Evolutionary conservation across 495 filamentous ascomycete genomes (phyloP).

Genomic region (Lophiotrema nucula): DNA sequence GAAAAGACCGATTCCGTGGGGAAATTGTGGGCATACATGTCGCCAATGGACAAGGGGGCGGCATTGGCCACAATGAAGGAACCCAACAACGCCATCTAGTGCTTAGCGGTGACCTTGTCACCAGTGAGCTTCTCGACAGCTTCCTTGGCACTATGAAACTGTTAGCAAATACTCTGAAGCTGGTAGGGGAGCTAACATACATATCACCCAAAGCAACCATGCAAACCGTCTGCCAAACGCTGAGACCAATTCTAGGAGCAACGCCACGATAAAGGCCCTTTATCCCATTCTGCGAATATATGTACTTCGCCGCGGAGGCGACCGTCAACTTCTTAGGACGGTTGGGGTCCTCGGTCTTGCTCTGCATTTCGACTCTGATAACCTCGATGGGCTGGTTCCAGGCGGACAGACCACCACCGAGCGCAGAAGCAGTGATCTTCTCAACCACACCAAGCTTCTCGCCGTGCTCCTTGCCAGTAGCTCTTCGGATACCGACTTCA

Average conservation of each 20-base stretch:
- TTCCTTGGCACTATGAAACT: conserved; percentile 79
- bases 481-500: conserved; percentile 79
- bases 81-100: conserved; percentile 67
- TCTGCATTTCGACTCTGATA: conserved; percentile 99
- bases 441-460: conserved; percentile 74
- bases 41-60: too few species aligned
- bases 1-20: too few species aligned
- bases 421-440: conserved; percentile 82
- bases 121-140: conserved; percentile 97
- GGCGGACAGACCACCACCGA: conserved; percentile 90
- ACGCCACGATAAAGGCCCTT: conserved; percentile 96
- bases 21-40: too few species aligned
- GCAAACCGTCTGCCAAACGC: conserved; percentile 99
- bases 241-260: conserved; percentile 85
- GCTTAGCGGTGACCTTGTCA: conserved; percentile 92
- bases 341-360: conserved; percentile 95
- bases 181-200: conserved; percentile 56
- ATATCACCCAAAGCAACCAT: conserved; percentile 99
- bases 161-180: conserved; percentile 43
- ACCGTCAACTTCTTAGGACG: conserved; percentile 98
- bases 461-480: conserved; percentile 75
- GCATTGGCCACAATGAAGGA: too few species aligned
- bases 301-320: conserved; percentile 86
- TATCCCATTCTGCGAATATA: conserved; percentile 83
- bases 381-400: conserved; percentile 99